phyloP scores from a whole-genome alignment of 768 basidiomycete species.

The Lactifluus volemus region DNA sequence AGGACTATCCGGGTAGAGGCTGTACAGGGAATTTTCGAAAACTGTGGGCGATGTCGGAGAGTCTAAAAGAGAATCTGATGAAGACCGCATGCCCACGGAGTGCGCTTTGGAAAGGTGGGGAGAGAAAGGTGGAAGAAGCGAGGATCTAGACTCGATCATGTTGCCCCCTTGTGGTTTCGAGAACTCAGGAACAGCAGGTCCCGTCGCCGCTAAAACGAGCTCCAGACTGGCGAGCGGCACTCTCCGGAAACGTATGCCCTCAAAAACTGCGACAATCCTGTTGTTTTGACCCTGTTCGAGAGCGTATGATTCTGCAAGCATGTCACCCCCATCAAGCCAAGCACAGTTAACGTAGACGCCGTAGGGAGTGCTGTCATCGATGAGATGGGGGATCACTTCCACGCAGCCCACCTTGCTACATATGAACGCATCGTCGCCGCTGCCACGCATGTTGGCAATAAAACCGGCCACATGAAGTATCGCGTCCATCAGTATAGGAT shows the following conservation, averaged over 20 bases:
- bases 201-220: conserved; percentile 32
- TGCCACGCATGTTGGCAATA: conserved; percentile 49
- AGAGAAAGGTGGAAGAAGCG: neutral
- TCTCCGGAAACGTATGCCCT: conserved; percentile 51
- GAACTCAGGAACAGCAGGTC: neutral
- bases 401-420: conserved; percentile 48
- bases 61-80: neutral
- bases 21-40: neutral
- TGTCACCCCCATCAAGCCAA: conserved; percentile 36
- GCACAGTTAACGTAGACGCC: conserved; percentile 43
- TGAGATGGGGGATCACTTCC: conserved; percentile 35
- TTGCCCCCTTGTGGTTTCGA: neutral
- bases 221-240: conserved; percentile 44
- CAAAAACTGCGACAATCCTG: conserved; percentile 45
- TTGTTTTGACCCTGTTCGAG: conserved; percentile 31
- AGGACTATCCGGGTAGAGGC: neutral
- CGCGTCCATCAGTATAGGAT: conserved; percentile 58
- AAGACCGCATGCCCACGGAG: neutral
- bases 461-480: conserved; percentile 66
- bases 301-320: conserved; percentile 45
- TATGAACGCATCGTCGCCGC: conserved; percentile 48
- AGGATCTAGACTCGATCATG: neutral
- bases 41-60: neutral
- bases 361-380: conserved; percentile 37
- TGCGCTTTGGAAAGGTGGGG: neutral